Evolutionary conservation across 352 stramenopile genomes (phyloP).

Genomic region (Pythium chondricola): DNA sequence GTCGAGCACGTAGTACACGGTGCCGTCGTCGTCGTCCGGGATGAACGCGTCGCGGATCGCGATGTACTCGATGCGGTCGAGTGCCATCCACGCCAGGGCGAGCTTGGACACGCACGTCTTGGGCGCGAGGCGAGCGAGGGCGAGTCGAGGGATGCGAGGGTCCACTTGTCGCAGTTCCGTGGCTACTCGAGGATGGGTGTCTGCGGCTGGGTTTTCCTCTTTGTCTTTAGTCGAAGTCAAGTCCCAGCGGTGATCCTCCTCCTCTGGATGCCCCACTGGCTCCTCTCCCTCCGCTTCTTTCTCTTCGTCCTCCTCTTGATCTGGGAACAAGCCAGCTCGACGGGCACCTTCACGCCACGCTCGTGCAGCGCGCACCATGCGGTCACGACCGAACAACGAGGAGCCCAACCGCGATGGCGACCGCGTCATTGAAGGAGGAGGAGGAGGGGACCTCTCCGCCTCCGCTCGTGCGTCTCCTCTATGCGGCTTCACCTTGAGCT

Average conservation of each 20-base stretch:
- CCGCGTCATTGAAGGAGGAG: background rate
- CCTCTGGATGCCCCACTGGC: background rate
- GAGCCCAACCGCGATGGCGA: constrained; percentile 2
- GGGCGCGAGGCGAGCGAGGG: constrained; percentile 34
- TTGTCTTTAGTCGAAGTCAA: background rate
- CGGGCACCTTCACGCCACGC: constrained; percentile 13
- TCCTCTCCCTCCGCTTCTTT: background rate
- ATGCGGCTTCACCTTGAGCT: background rate
- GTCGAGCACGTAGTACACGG: constrained; percentile 52
- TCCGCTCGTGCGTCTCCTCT: background rate
- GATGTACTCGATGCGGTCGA: constrained; percentile 54
- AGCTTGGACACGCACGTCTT: constrained; percentile 42
- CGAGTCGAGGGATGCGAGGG: constrained; percentile 29
- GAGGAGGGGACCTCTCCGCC: no score
- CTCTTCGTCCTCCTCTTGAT: constrained; percentile 5
- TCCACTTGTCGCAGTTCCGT: no score
- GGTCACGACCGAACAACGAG: constrained; percentile 6
- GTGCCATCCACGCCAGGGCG: constrained; percentile 44
- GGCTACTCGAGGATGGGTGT: no score
- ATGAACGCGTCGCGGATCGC: constrained; percentile 43
- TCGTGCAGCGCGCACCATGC: constrained; percentile 8
- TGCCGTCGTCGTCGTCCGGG: constrained; percentile 32
- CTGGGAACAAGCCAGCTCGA: constrained; percentile 5
- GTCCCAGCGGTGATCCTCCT: constrained; percentile 6
- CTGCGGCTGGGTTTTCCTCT: background rate